These are phyloP conservation scores for Teratosphaeriaceae sp. DNA, from an alignment of 2,329 filamentous ascomycete genomes.

Conservation along the genomic window DNA sequence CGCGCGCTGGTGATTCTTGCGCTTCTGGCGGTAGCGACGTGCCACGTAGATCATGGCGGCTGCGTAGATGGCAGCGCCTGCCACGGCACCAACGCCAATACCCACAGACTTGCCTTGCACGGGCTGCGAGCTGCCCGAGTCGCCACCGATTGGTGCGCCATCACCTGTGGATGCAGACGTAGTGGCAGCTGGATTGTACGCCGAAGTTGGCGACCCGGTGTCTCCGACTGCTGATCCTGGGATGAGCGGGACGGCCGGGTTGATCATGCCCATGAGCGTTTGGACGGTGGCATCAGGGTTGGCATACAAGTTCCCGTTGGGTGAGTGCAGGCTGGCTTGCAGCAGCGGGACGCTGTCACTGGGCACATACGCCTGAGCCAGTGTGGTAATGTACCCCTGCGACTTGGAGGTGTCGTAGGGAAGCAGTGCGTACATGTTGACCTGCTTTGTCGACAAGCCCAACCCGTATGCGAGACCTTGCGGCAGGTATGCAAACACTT, in stretches of 20 bases:
- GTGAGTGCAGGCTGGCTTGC: conserved; percentile 61
- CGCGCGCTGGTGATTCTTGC: conserved; percentile 58
- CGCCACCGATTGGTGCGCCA: conserved; percentile 45
- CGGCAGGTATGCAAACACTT: conserved; percentile 78
- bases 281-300: conserved; percentile 59
- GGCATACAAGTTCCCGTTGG: conserved; percentile 68
- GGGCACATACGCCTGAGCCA: conserved; percentile 51
- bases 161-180: conserved; percentile 31
- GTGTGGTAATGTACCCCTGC: conserved; percentile 73
- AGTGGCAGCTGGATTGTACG: conserved; percentile 33
- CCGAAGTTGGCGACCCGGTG: conserved; percentile 31
- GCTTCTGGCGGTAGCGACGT: conserved; percentile 80
- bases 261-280: conserved; percentile 73
- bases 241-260: conserved; percentile 69
- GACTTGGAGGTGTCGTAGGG: conserved; percentile 65
- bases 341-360: conserved; percentile 48
- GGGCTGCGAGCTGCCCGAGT: conserved; percentile 47
- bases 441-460: conserved; percentile 39
- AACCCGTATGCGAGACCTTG: conserved; percentile 63
- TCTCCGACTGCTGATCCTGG: conserved; percentile 42
- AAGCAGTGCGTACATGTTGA: conserved; percentile 64
- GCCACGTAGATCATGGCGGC: conserved; percentile 93
- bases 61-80: conserved; percentile 78
- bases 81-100: conserved; percentile 71
- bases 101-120: conserved; percentile 58